These are phyloP conservation scores for Melastoma candidum DNA, from an alignment of 441 rosid genomes.

Conservation along the genomic window DNA sequence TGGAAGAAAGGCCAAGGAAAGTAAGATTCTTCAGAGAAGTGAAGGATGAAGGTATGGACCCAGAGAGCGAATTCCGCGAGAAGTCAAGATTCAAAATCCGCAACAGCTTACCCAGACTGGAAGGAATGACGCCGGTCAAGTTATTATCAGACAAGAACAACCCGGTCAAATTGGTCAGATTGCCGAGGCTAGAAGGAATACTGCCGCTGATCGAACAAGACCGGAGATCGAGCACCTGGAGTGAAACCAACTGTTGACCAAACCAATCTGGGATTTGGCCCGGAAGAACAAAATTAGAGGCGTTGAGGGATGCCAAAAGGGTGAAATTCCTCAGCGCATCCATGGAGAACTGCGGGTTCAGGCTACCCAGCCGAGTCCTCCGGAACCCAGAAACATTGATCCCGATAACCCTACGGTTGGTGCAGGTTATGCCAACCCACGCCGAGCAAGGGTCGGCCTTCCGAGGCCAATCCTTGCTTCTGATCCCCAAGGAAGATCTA, in stretches of 20 bases:
- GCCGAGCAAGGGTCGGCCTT: constrained; percentile 17
- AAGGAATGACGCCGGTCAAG: constrained; percentile 12
- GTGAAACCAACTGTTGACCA: constrained; percentile 9
- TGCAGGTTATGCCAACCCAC: constrained; percentile 15
- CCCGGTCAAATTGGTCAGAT: constrained; percentile 15
- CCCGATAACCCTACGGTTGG: constrained; percentile 11
- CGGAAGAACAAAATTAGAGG: constrained; percentile 14
- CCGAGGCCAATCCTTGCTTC: constrained; percentile 19
- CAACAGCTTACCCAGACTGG: constrained; percentile 2
- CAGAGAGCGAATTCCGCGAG: background rate
- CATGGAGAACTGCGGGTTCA: constrained; percentile 12
- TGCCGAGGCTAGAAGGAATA: constrained; percentile 12
- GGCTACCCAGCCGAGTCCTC: constrained; percentile 12
- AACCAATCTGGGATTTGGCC: constrained; percentile 16
- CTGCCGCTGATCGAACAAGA: constrained; percentile 10
- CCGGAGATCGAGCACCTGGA: constrained; percentile 20
- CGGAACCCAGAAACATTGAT: constrained; percentile 17
- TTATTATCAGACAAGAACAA: constrained; percentile 14
- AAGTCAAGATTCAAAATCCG: background rate
- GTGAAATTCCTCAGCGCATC: constrained; percentile 19
- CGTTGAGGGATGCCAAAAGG: constrained; percentile 14
- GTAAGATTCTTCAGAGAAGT: background rate
- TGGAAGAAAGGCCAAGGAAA: background rate
- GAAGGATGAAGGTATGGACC: background rate
- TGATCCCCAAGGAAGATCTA: too few relatives aligned